phyloP scores from a whole-genome alignment of 169 alveolate species.

The Eimeria falciformis region DNA sequence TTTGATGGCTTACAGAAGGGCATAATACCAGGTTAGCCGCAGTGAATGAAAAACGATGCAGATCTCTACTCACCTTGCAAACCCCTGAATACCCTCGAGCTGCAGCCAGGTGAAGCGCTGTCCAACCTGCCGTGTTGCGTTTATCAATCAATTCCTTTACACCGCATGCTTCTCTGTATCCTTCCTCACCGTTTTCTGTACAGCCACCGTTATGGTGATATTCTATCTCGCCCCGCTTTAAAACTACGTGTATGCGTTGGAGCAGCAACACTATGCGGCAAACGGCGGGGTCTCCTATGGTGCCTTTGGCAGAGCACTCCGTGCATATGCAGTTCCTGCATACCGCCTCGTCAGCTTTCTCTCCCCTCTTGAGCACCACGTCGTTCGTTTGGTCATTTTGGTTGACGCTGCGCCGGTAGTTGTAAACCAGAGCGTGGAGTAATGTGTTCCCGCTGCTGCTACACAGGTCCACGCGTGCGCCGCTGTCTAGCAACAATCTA shows the following conservation, averaged over 20 bases:
- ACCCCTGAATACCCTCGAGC: constrained; percentile 55
- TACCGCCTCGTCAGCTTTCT: not conserved
- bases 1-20: no score
- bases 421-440: constrained; percentile 64
- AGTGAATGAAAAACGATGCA: no score
- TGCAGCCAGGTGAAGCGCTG: constrained; percentile 64
- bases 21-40: no score
- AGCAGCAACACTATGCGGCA: constrained; percentile 46
- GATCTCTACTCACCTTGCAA: constrained; percentile 21
- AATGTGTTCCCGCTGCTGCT: constrained; percentile 44
- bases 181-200: not conserved
- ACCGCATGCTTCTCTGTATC: not conserved
- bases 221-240: not conserved
- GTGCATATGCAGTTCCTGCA: constrained; percentile 4
- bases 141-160: constrained; percentile 7
- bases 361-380: not conserved
- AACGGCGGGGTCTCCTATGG: not conserved
- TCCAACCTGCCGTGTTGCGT: constrained; percentile 54
- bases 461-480: constrained; percentile 20
- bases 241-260: constrained; percentile 2
- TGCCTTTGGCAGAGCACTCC: constrained; percentile 8
- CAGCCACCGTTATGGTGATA: no score
- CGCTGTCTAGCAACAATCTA: constrained; percentile 62
- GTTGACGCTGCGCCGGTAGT: constrained; percentile 26
- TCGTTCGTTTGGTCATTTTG: not conserved